Conservation (phyloP, 2,329 filamentous ascomycete species). For the Capronia coronata region DNA sequence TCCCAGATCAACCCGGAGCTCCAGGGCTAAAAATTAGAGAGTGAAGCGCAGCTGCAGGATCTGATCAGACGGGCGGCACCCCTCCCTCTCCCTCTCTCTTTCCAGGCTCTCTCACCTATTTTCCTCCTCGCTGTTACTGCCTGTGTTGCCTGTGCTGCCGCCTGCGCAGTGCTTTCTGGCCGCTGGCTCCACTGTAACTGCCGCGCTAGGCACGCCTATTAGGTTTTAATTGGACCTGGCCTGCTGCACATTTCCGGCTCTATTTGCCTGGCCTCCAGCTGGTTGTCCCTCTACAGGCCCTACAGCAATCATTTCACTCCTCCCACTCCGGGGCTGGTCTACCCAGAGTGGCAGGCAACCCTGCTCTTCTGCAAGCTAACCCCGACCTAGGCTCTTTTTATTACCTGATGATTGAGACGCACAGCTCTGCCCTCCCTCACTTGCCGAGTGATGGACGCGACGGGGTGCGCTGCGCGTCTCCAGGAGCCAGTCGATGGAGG, state of each 20-base stretch:
- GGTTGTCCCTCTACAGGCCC: neutral
- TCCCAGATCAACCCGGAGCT: conserved; percentile 17
- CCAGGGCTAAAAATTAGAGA: neutral
- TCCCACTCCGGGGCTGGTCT: conserved; percentile 14
- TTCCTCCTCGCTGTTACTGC: neutral
- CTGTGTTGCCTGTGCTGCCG: neutral
- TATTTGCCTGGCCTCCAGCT: conserved; percentile 4
- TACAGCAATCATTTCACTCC: neutral
- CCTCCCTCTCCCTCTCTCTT: neutral
- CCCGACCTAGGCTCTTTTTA: conserved; percentile 12
- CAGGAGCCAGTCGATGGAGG: neutral
- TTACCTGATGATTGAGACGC: neutral
- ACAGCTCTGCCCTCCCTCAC: neutral
- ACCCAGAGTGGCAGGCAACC: conserved; percentile 9
- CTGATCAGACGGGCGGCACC: conserved; percentile 1
- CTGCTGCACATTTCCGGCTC: conserved; percentile 19
- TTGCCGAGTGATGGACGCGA: neutral
- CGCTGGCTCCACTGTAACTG: conserved; percentile 10
- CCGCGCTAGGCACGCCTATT: conserved; percentile 14
- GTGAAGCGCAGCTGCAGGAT: neutral
- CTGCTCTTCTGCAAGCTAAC: conserved; percentile 18
- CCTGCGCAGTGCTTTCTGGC: neutral
- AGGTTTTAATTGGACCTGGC: conserved; percentile 8
- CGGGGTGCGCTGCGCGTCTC: neutral
- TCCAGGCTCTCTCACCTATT: conserved; percentile 1